Conservation (phyloP, 2,329 filamentous ascomycete genomes). For the Ambrosiella xylebori region DNA sequence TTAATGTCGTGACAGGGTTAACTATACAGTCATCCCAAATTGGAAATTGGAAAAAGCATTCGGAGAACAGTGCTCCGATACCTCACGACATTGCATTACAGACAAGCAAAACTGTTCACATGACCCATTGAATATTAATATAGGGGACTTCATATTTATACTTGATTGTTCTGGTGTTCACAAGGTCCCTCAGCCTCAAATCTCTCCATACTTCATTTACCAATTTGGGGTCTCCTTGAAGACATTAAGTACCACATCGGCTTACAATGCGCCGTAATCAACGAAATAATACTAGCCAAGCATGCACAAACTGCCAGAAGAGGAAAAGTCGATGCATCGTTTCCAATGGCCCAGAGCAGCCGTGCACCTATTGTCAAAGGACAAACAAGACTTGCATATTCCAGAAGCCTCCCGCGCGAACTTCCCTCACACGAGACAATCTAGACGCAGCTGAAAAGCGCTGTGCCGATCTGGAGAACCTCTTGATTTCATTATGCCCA, state of each 20-base stretch:
- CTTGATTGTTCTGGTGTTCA: neutral
- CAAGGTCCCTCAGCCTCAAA: too few species aligned
- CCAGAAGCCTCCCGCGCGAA: conserved; percentile 20
- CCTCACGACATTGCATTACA: neutral
- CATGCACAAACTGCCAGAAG: conserved; percentile 16
- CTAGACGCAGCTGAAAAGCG: conserved; percentile 19
- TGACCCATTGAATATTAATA: neutral
- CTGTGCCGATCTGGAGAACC: conserved; percentile 3
- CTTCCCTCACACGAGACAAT: conserved; percentile 21
- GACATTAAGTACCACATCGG: neutral
- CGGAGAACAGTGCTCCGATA: neutral
- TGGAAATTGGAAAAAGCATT: neutral
- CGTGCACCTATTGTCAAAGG: conserved; percentile 19
- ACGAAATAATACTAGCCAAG: conserved; percentile 5
- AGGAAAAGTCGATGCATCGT: conserved; percentile 16
- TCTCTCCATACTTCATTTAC: too few species aligned
- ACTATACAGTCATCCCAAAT: neutral
- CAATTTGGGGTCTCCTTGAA: neutral
- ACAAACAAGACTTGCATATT: conserved; percentile 20
- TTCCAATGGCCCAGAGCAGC: conserved; percentile 7
- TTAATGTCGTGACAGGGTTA: neutral
- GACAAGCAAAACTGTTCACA: neutral
- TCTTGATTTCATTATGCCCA: conserved; percentile 18
- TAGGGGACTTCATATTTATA: neutral
- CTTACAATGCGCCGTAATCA: conserved; percentile 15